Evolutionary conservation across 768 basidiomycete genomes (phyloP).

Genomic region (Rhizopogon vinicolor): DNA sequence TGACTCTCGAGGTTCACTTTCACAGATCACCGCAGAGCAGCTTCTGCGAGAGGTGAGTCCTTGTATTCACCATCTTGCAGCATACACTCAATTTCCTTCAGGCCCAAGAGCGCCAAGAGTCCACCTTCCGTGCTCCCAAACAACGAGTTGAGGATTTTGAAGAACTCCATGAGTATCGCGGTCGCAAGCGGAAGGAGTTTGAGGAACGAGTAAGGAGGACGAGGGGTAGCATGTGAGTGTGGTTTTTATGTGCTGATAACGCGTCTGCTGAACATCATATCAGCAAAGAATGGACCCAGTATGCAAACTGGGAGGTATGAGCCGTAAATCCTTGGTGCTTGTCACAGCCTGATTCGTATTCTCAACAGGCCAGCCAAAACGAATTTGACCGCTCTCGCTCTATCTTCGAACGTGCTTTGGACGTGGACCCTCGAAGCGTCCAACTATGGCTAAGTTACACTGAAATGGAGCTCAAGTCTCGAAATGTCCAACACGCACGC

Average conservation of each 20-base stretch:
- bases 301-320: constrained; percentile 80
- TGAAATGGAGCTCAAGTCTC: constrained; percentile 97
- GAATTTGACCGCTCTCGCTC: constrained; percentile 94
- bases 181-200: constrained; percentile 89
- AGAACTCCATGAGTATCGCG: constrained; percentile 84
- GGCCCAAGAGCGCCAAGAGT: constrained; percentile 98
- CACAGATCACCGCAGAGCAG: constrained; percentile 96
- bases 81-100: constrained; percentile 21
- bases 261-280: constrained; percentile 1
- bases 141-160: constrained; percentile 98
- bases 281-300: constrained; percentile 86
- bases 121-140: constrained; percentile 85
- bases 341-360: constrained; percentile 7
- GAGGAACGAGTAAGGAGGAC: constrained; percentile 84
- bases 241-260: background rate
- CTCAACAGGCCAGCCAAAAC: constrained; percentile 80
- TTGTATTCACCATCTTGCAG: background rate
- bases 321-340: background rate
- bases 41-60: constrained; percentile 80
- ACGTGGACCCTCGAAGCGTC: constrained; percentile 86
- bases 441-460: constrained; percentile 94
- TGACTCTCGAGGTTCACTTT: constrained; percentile 9
- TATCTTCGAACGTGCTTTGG: constrained; percentile 94
- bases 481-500: constrained; percentile 95
- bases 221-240: constrained; percentile 70